Conservation (phyloP, 179 eudicot species). For the Heliamphora pulchella region DNA sequence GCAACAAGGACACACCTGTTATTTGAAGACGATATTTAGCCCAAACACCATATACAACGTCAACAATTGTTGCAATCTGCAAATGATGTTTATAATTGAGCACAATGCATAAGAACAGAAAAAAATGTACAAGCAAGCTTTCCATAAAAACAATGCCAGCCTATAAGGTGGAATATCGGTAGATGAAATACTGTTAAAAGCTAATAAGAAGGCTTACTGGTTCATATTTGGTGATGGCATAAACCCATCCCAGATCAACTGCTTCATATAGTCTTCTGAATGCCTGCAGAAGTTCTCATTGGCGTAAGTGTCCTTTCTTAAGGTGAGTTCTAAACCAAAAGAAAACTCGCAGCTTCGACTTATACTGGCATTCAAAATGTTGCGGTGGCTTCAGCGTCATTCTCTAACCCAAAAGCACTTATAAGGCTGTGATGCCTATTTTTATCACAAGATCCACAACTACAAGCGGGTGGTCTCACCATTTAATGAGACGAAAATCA, state of each 20-base stretch:
- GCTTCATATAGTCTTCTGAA: conserved; percentile 87
- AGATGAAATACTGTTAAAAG: not conserved
- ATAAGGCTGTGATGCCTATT: not conserved
- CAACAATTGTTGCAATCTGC: conserved; percentile 73
- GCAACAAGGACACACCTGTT: conserved; percentile 45
- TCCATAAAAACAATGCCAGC: not conserved
- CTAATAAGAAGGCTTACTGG: conserved; percentile 48
- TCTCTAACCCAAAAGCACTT: not conserved
- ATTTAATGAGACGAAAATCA: too few relatives aligned
- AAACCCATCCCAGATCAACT: conserved; percentile 94
- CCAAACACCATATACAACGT: conserved; percentile 78
- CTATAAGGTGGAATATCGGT: not conserved
- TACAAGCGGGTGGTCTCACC: not conserved
- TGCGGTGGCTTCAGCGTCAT: not conserved
- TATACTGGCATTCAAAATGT: not conserved
- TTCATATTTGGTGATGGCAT: conserved; percentile 82
- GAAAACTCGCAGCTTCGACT: not conserved
- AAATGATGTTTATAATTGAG: not conserved
- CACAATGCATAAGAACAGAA: conserved; percentile 7
- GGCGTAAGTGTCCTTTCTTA: not conserved
- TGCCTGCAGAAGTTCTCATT: conserved; percentile 42
- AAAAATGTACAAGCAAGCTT: not conserved
- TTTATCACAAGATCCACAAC: not conserved
- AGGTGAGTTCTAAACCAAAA: not conserved
- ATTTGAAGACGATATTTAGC: conserved; percentile 88